These are phyloP conservation scores for Sungouiella thailandica DNA, from an alignment of 805 yeast species.

Conservation along the genomic window DNA sequence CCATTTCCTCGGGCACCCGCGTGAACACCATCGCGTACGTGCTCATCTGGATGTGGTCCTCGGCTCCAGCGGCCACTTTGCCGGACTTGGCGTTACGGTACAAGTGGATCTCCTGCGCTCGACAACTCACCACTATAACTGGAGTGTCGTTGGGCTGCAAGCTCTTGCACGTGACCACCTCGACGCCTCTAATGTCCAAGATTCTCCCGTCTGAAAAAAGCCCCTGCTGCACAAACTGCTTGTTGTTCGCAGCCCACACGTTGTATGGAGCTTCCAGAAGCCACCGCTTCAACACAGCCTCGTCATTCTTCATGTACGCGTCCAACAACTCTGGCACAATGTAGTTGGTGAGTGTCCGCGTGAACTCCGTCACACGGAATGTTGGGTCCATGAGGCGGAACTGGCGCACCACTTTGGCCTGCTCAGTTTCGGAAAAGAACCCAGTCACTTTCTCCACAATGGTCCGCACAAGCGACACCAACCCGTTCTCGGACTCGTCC, in stretches of 20 bases:
- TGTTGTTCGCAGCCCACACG: slow-evolving; percentile 89
- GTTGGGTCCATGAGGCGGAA: slow-evolving; percentile 88
- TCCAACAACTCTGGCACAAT: slow-evolving; percentile 94
- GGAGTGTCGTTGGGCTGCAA: slow-evolving; percentile 91
- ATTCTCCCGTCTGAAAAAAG: slow-evolving; percentile 87
- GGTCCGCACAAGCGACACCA: slow-evolving; percentile 75
- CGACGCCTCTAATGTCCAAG: slow-evolving; percentile 92
- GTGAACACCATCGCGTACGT: slow-evolving; percentile 97
- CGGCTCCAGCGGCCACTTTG: slow-evolving; percentile 93
- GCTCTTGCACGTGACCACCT: slow-evolving; percentile 79
- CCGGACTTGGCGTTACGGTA: slow-evolving; percentile 89
- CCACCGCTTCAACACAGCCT: slow-evolving; percentile 78
- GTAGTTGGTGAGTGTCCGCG: slow-evolving; percentile 80
- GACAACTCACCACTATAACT: slow-evolving; percentile 86
- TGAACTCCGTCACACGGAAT: slow-evolving; percentile 74
- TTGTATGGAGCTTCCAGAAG: slow-evolving; percentile 95
- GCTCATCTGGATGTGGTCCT: slow-evolving; percentile 85
- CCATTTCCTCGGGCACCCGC: slow-evolving; percentile 87
- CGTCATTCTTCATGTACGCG: slow-evolving; percentile 92
- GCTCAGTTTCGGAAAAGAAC: slow-evolving; percentile 92
- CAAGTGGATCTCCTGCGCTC: slow-evolving; percentile 93
- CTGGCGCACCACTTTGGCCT: slow-evolving; percentile 83
- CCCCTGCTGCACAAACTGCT: slow-evolving; percentile 87
- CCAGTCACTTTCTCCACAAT: slow-evolving; percentile 77
- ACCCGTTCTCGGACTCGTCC: slow-evolving; percentile 94